phyloP scores from a whole-genome alignment of 257 asterid species.

The Striga asiatica region DNA sequence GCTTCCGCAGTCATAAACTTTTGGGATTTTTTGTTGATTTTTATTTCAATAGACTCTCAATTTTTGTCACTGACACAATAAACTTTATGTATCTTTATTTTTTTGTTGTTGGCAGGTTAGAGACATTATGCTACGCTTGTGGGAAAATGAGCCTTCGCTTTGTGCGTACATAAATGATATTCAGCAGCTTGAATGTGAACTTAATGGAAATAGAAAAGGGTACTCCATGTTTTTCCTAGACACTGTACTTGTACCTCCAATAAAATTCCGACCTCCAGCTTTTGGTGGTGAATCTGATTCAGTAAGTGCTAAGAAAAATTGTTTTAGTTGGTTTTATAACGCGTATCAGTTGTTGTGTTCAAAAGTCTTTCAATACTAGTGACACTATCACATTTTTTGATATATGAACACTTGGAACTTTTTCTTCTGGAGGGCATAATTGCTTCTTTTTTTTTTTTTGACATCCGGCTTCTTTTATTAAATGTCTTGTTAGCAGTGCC shows the following conservation, averaged over 20 bases:
- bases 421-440: not conserved
- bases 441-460: not conserved
- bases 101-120: conserved; percentile 49
- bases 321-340: not conserved
- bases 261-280: conserved; percentile 84
- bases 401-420: not conserved
- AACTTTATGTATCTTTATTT: conserved; percentile 16
- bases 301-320: conserved; percentile 41
- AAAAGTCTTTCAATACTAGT: not conserved
- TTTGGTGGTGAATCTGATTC: conserved; percentile 75
- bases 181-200: conserved; percentile 36
- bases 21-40: not conserved
- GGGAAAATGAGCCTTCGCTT: conserved; percentile 79
- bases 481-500: not conserved
- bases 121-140: conserved; percentile 48
- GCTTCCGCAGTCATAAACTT: conserved; percentile 5
- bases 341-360: not conserved
- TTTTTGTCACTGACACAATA: conserved; percentile 7
- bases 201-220: conserved; percentile 29
- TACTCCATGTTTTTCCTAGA: conserved; percentile 71
- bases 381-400: not conserved
- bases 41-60: not conserved
- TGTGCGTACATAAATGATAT: conserved; percentile 68
- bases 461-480: not conserved
- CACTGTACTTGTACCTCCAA: conserved; percentile 67